A percentile compares a stretch with the other conserved stretches of the same genome.
phyloP scores from a whole-genome alignment of 2,329 filamentous ascomycete species.

The Verticillium alfalfae region DNA sequence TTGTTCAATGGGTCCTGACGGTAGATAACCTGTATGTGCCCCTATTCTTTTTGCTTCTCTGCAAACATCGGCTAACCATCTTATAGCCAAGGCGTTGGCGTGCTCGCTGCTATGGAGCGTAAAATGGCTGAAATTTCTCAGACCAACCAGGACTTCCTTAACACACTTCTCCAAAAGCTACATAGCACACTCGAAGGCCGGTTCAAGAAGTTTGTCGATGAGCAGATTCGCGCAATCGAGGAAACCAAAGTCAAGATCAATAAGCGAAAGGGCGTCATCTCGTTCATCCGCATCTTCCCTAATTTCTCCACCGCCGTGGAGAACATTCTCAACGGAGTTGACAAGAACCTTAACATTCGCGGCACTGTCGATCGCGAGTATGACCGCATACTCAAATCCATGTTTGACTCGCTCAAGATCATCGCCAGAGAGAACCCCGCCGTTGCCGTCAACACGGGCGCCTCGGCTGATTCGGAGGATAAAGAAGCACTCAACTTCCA shows the following conservation, averaged over 20 bases:
- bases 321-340: conserved; percentile 65
- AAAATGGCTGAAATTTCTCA: conserved; percentile 76
- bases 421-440: conserved; percentile 71
- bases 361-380: conserved; percentile 83
- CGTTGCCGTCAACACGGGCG: conserved; percentile 33
- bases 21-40: conserved; percentile 72
- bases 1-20: conserved; percentile 78
- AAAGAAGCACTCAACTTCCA: conserved; percentile 97
- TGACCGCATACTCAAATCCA: conserved; percentile 80
- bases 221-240: conserved; percentile 92
- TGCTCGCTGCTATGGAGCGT: conserved; percentile 74
- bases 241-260: conserved; percentile 99
- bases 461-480: conserved; percentile 64
- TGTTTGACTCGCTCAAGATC: conserved; percentile 95
- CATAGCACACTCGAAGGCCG: conserved; percentile 68
- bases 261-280: conserved; percentile 94
- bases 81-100: conserved; percentile 77
- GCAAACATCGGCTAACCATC: conserved; percentile 1
- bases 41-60: not conserved
- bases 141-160: conserved; percentile 88
- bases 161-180: conserved; percentile 72
- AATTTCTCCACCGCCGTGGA: conserved; percentile 78
- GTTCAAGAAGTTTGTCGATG: conserved; percentile 86
- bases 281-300: conserved; percentile 91
- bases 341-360: conserved; percentile 58